Evolutionary conservation across 202 grass and related monocot genomes (phyloP).

Genomic region (Elaeis oleifera): DNA sequence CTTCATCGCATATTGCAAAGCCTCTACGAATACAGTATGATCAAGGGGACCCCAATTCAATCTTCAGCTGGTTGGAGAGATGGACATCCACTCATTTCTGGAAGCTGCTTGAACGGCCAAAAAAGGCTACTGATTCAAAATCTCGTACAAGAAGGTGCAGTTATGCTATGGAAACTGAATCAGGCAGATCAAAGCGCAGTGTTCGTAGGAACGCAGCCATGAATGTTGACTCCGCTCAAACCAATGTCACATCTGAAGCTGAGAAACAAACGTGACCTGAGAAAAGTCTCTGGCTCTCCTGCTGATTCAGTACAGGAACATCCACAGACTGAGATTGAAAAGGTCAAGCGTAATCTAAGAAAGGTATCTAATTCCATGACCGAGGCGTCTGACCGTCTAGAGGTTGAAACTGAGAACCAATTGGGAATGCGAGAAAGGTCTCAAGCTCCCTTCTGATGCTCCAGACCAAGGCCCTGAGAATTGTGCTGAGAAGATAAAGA

Average conservation of each 20-base stretch:
- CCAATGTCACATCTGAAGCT: slow-evolving; percentile 11
- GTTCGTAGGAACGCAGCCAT: neutral
- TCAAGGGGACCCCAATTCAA: slow-evolving; percentile 31
- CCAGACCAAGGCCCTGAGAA: neutral
- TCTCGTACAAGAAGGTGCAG: slow-evolving; percentile 6
- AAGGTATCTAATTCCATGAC: slow-evolving; percentile 19
- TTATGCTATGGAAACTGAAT: slow-evolving; percentile 16
- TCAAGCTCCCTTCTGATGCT: neutral
- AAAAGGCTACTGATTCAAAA: slow-evolving; percentile 12
- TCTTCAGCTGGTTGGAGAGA: slow-evolving; percentile 33
- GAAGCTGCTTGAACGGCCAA: neutral
- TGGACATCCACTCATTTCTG: slow-evolving; percentile 25
- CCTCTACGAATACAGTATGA: slow-evolving; percentile 27
- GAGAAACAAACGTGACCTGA: slow-evolving; percentile 17
- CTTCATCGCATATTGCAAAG: slow-evolving; percentile 11
- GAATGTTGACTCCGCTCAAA: slow-evolving; percentile 10
- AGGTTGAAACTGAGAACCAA: slow-evolving; percentile 12
- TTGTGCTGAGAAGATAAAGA: neutral
- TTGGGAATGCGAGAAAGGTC: neutral
- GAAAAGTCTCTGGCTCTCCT: slow-evolving; percentile 8
- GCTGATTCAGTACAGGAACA: slow-evolving; percentile 1
- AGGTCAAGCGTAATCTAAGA: slow-evolving; percentile 22
- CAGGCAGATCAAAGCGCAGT: slow-evolving; percentile 9
- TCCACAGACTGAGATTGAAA: slow-evolving; percentile 22
- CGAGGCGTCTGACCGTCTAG: slow-evolving; percentile 10